Percentiles rank a stretch among this genome's conserved stretches.
Conservation (phyloP, 352 stramenopile species). For the Phytophthora foliorum region DNA sequence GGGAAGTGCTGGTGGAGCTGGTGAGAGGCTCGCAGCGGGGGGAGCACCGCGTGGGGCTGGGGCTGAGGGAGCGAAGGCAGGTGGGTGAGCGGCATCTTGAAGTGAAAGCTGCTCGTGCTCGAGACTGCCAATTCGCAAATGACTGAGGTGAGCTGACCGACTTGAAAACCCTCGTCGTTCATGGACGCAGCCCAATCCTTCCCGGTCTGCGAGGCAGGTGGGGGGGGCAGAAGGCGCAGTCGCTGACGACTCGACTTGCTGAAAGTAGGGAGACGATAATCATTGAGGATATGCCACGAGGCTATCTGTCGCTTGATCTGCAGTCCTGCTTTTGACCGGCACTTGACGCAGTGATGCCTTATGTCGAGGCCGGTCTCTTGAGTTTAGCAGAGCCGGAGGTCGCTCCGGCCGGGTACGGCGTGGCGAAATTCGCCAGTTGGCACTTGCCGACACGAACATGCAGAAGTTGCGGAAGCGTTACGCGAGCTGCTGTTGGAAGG, state of each 20-base stretch:
- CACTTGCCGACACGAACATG: constrained; percentile 20
- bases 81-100: constrained; percentile 44
- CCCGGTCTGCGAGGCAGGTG: neutral
- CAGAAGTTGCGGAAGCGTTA: neutral
- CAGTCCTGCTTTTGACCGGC: constrained; percentile 31
- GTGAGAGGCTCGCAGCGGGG: constrained; percentile 37
- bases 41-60: constrained; percentile 33
- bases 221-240: constrained; percentile 23
- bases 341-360: constrained; percentile 37
- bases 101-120: constrained; percentile 2
- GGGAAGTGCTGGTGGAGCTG: constrained; percentile 39
- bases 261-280: constrained; percentile 24
- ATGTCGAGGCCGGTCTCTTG: constrained; percentile 5
- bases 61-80: constrained; percentile 33
- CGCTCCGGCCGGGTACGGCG: neutral
- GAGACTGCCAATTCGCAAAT: constrained; percentile 39
- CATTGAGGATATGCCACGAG: constrained; percentile 39
- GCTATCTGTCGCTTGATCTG: constrained; percentile 29
- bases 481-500: constrained; percentile 24
- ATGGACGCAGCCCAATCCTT: constrained; percentile 30
- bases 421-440: constrained; percentile 44
- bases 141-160: constrained; percentile 29
- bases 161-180: constrained; percentile 28
- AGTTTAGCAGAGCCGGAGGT: constrained; percentile 17
- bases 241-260: constrained; percentile 37